Conservation (phyloP, 2,329 filamentous ascomycete species). For the Cladosporium sp. region DNA sequence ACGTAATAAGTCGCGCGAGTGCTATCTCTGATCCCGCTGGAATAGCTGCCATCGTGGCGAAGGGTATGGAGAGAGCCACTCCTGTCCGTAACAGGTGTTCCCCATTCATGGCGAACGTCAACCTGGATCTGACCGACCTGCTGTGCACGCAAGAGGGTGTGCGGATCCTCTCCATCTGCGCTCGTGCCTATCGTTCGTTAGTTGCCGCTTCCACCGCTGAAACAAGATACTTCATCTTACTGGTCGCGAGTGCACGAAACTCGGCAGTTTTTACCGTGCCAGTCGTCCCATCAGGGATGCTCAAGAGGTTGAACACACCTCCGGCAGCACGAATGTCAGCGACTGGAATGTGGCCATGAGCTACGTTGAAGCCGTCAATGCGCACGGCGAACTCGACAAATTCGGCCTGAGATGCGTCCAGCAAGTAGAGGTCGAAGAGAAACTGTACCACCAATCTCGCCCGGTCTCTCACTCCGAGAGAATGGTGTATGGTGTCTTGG, state of each 20-base stretch:
- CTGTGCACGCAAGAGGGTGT: not conserved
- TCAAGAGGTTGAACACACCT: not conserved
- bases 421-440: not conserved
- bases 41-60: not conserved
- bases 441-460: not conserved
- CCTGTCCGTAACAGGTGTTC: not conserved
- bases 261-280: not conserved
- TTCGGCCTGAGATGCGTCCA: not conserved
- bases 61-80: not conserved
- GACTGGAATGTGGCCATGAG: not conserved
- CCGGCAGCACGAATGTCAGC: not conserved
- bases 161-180: not conserved
- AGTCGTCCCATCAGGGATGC: not conserved
- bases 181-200: not conserved
- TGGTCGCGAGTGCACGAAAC: not conserved
- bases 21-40: not conserved
- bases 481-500: not conserved
- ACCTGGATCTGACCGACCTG: not conserved
- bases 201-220: not conserved
- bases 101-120: not conserved
- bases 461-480: not conserved
- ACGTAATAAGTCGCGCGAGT: not conserved
- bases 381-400: not conserved
- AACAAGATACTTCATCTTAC: not conserved
- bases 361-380: not conserved